Conservation (phyloP, 2,329 filamentous ascomycete species). For the Dryadomyces quercus-mongolicae region DNA sequence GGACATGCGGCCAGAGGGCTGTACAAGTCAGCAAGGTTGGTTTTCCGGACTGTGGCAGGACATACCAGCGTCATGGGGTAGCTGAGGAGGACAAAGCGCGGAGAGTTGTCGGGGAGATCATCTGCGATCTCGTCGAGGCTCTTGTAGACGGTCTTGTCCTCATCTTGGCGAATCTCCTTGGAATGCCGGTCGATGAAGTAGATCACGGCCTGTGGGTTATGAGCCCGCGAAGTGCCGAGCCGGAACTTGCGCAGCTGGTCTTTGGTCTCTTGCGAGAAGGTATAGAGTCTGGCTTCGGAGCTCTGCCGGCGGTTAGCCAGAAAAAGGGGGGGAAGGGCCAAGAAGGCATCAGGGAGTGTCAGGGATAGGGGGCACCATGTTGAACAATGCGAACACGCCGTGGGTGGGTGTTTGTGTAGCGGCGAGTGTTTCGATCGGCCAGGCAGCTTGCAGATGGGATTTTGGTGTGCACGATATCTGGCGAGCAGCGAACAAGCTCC, state of each 20-base stretch:
- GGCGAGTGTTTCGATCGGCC: too few species aligned
- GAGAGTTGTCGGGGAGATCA: conserved; percentile 84
- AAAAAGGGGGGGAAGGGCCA: neutral
- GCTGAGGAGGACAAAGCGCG: conserved; percentile 79
- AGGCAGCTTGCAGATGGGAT: too few species aligned
- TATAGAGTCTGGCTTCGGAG: conserved; percentile 83
- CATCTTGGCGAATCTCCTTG: conserved; percentile 77
- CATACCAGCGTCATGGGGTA: conserved; percentile 75
- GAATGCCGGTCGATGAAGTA: conserved; percentile 86
- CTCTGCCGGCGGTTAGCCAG: conserved; percentile 23
- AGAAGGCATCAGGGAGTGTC: neutral
- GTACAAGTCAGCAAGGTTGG: neutral
- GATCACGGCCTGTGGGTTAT: conserved; percentile 80
- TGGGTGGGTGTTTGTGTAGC: too few species aligned
- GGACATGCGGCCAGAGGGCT: conserved; percentile 72
- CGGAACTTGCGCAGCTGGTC: conserved; percentile 90
- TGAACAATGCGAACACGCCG: neutral
- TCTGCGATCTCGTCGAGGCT: conserved; percentile 72
- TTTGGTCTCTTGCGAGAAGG: conserved; percentile 83
- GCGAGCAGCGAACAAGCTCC: neutral
- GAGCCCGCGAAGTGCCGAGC: conserved; percentile 75
- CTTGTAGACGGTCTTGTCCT: conserved; percentile 65
- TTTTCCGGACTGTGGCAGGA: neutral
- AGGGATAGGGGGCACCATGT: neutral
- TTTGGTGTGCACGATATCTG: too few species aligned